Base-by-base conservation (phyloP, 352 stramenopile genomes). In the Pythium aristosporum region DNA sequence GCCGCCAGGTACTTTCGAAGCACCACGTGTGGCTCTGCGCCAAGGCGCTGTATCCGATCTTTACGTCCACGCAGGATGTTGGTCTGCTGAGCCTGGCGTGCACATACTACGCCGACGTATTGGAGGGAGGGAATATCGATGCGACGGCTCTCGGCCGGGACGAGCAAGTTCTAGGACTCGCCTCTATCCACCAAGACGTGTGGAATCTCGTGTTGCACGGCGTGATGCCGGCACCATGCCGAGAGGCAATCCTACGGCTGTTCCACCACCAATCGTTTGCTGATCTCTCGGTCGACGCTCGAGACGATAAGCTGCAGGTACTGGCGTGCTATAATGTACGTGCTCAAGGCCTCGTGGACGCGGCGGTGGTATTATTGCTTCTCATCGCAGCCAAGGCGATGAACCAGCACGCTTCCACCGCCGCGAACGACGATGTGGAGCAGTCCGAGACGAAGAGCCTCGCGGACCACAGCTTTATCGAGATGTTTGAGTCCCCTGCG, bases 261-360 rank as follows among this genome's bases (percentile, higher is more conserved):
- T 77, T 92, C 23, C 64, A 75, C 30, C 77, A 76, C 32, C 59
- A 73, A 23, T 25, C 30, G 30, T 65, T 77, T 21, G 46, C 55
- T 2, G 37, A 67, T 23, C 42, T 74, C 1, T 12, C 41, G 0
- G 32, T 36, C 13, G 57, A 65, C 1, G 2, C 41, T 0, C 62
- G 52, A 18, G 62, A 6, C 13, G 69, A 58, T 20, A 85, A 77
- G 34, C 54, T 85, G 9, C 76, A 88, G 30, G 78, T 83, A 51
- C 57, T 91, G 6, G 75, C 80, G 12, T 89, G 80, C 59, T 89
- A 88, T 57, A 86, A 87, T 52, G 83, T 90, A 8, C 67, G 82
- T 57, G 79, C 80, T 0, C 82, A 91, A 42, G 82, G 85, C 3
- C 52, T 91, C 1, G 61, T 91, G 30, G 85, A 93, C 39, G 62